Evolutionary conservation across 768 basidiomycete species (phyloP).

Genomic region (Trametes gibbosa): DNA sequence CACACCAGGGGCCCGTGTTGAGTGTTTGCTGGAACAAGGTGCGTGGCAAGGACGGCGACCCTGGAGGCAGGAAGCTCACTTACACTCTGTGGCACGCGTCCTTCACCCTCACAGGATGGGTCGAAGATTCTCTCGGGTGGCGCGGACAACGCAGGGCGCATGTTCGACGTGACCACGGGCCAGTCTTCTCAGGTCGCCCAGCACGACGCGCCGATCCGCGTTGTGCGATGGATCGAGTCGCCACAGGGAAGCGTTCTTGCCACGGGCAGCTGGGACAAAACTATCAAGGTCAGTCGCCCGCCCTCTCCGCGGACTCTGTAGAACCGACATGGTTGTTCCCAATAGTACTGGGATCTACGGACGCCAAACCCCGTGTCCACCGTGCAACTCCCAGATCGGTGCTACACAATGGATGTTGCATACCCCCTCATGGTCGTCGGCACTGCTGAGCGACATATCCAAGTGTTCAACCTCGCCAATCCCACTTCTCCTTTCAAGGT

Average conservation of each 20-base stretch:
- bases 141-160: slow-evolving; percentile 92
- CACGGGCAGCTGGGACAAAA: slow-evolving; percentile 98
- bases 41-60: slow-evolving; percentile 23
- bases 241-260: slow-evolving; percentile 74
- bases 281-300: slow-evolving; percentile 69
- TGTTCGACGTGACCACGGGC: slow-evolving; percentile 87
- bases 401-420: slow-evolving; percentile 82
- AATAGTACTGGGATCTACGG: slow-evolving; percentile 91
- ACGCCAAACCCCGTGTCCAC: slow-evolving; percentile 71
- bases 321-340: neutral
- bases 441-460: slow-evolving; percentile 89
- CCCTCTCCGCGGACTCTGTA: neutral
- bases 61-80: neutral
- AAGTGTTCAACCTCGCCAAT: slow-evolving; percentile 83
- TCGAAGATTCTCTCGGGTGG: slow-evolving; percentile 90
- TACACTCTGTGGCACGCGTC: neutral
- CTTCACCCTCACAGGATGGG: slow-evolving; percentile 59
- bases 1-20: slow-evolving; percentile 87
- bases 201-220: slow-evolving; percentile 87
- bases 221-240: slow-evolving; percentile 77
- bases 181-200: slow-evolving; percentile 81
- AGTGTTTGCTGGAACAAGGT: slow-evolving; percentile 92
- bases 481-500: slow-evolving; percentile 81
- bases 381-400: slow-evolving; percentile 84
- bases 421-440: slow-evolving; percentile 88